These are phyloP conservation scores for Solanum bukasovii DNA, from an alignment of 257 asterid species.

Conservation along the genomic window DNA sequence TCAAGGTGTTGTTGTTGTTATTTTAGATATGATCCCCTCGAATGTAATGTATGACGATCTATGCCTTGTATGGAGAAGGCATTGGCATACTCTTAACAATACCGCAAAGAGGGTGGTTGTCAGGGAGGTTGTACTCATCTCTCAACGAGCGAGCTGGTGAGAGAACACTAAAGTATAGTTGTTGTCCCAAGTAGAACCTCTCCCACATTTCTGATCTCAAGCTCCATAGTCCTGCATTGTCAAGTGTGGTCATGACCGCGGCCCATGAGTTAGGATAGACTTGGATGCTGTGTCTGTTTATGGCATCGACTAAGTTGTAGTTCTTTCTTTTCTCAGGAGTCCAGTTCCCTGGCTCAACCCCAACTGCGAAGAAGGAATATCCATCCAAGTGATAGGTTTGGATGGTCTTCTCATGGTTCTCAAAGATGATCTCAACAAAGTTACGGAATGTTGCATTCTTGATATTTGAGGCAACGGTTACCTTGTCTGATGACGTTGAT, in stretches of 20 bases:
- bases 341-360: neutral
- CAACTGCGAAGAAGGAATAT: neutral
- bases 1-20: neutral
- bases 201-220: constrained; percentile 4
- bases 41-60: neutral
- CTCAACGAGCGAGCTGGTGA: constrained; percentile 1
- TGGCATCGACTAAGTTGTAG: constrained; percentile 1
- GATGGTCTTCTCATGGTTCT: constrained; percentile 1
- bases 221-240: constrained; percentile 1
- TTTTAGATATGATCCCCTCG: neutral
- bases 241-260: neutral
- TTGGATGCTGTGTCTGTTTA: neutral
- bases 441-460: constrained; percentile 1
- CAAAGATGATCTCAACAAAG: constrained; percentile 1
- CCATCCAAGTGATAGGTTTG: constrained; percentile 1
- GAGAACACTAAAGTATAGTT: neutral
- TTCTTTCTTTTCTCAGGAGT: neutral
- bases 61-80: neutral
- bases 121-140: constrained; percentile 4
- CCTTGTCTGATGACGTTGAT: neutral
- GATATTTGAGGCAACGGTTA: neutral
- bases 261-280: neutral
- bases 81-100: neutral
- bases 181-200: constrained; percentile 1
- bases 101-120: neutral